Evolutionary conservation across 176 grass and related monocot species (phyloP).

Genomic region (Stipa capillata): DNA sequence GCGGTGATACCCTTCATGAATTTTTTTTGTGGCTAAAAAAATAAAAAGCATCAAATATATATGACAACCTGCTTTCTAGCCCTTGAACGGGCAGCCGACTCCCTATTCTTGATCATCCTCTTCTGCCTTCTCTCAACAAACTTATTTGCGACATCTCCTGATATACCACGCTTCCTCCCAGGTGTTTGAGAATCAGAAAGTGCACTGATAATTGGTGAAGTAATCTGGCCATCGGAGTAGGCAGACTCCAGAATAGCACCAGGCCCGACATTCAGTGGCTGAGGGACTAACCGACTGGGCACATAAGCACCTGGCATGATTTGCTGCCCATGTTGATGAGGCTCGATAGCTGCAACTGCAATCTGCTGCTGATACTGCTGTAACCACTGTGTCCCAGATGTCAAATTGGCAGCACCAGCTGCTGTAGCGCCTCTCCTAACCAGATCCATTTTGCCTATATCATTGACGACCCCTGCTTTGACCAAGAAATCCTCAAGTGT

Average conservation of each 20-base stretch:
- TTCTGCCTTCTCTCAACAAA: conserved; percentile 88
- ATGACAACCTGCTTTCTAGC: conserved; percentile 89
- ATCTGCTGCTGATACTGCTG: conserved; percentile 42
- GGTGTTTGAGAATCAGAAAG: conserved; percentile 45
- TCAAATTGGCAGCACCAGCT: background rate
- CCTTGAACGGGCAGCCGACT: conserved; percentile 96
- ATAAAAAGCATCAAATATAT: background rate
- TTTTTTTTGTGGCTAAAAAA: background rate
- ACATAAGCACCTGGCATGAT: conserved; percentile 26
- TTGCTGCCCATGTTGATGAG: conserved; percentile 27
- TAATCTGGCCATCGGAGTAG: conserved; percentile 36
- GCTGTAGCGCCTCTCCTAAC: background rate
- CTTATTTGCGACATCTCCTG: conserved; percentile 51
- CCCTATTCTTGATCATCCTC: conserved; percentile 99
- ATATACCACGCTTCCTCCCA: conserved; percentile 44
- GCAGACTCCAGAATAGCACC: conserved; percentile 30
- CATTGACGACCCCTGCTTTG: conserved; percentile 75
- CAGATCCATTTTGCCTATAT: conserved; percentile 6
- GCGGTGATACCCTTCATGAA: background rate
- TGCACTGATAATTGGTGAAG: conserved; percentile 42
- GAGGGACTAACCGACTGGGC: conserved; percentile 15
- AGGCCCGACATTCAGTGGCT: conserved; percentile 32
- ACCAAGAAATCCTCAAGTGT: conserved; percentile 90
- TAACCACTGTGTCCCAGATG: conserved; percentile 28
- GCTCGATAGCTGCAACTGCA: conserved; percentile 6